Evolutionary conservation across 148 eudicot genomes (phyloP), one percentile per base, ranked within the genome.

Genomic region (Hydrangea macrophylla): DNA sequence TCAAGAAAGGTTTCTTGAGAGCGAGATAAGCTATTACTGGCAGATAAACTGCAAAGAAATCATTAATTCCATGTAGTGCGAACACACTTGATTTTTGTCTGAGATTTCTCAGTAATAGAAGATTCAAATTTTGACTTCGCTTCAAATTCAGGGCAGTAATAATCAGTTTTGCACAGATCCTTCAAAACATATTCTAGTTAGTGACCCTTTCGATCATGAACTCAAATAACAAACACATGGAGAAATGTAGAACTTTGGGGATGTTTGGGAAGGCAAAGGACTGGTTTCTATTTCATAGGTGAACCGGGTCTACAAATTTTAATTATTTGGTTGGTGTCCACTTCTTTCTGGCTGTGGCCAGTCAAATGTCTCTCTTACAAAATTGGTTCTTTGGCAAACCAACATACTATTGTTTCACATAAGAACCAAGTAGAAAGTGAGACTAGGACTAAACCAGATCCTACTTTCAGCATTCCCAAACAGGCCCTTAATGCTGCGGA

Each of bases 121-220:
- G 64, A 72, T 55, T 83, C 73, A 65, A 58, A 55, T 39, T 70
- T 69, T 67, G 77, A 74, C 60, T 79, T 81, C 9, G 77, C 84
- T 75, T 85, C 84, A 83, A 97, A 94, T 68, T 67, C 87, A 58
- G 99, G 96, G 69, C 99, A 94, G 70, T 81, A 90, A 80, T 94
- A 94, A 22, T 91, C 82, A 36, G 80, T 55, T 45, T 71, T 76
- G 72, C 89, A 82, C 80, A 87, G 67, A 80, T 80, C 74, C 88
- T 84, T 58, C 45, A 68, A 65, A 68, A 44, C 27, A 26, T 45
- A 81, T 32, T 27, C 44, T 42, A 58, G 27, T 44, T n/a, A 58
- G 64, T 31, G 31, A 44, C 64, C 45, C 56, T 44, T 58, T 17
- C 6, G 28, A 28, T 32, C 9, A 26, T 4, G 25, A 35, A 58